These are phyloP conservation scores for Kandelia obovata DNA, from an alignment of 345 rosid species.

Conservation along the genomic window DNA sequence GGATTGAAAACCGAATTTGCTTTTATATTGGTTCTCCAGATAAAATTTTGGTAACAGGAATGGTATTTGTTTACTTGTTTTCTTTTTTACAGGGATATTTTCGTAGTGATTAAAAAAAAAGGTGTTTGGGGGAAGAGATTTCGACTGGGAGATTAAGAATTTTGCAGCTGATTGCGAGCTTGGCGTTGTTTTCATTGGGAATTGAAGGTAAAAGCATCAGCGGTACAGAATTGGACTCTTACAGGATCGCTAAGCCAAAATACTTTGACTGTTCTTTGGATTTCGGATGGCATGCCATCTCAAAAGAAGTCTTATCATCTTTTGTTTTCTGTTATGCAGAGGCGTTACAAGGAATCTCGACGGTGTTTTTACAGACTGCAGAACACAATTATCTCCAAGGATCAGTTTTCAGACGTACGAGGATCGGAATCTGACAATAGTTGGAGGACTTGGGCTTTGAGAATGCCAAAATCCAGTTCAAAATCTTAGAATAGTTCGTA, in stretches of 20 bases:
- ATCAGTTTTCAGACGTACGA: slow-evolving; percentile 7
- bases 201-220: not conserved
- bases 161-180: slow-evolving; percentile 6
- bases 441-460: slow-evolving; percentile 18
- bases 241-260: slow-evolving; percentile 3
- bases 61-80: not conserved
- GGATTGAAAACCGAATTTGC: slow-evolving; percentile 10
- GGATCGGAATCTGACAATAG: slow-evolving; percentile 3
- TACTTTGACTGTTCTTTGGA: not conserved
- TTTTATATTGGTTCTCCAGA: not conserved
- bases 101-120: not conserved
- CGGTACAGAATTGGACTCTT: not conserved
- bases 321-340: slow-evolving; percentile 19
- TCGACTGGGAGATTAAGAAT: slow-evolving; percentile 5
- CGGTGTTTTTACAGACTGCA: not conserved
- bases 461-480: slow-evolving; percentile 34
- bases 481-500: slow-evolving; percentile 17
- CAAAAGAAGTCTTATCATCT: not conserved
- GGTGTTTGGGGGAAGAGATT: not conserved
- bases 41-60: not conserved
- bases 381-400: slow-evolving; percentile 17
- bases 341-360: not conserved
- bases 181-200: slow-evolving; percentile 9
- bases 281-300: slow-evolving; percentile 7
- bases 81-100: not conserved